These are phyloP conservation scores for Henckelia pumila DNA, from an alignment of 257 asterid genomes.

Conservation along the genomic window DNA sequence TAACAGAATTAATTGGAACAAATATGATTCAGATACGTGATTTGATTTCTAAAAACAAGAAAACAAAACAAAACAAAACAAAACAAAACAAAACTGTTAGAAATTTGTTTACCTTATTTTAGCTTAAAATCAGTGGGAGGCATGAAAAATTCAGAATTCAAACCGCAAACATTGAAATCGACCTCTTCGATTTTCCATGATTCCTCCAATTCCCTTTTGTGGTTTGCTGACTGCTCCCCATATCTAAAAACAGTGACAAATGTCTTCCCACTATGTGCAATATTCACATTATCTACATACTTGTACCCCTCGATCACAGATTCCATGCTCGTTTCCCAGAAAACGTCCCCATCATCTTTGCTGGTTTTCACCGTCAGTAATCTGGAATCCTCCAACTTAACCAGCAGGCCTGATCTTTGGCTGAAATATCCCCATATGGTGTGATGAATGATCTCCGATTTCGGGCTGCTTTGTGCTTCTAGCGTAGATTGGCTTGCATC, in stretches of 20 bases:
- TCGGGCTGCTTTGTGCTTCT: constrained; percentile 70
- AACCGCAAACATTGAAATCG: constrained; percentile 63
- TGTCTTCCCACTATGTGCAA: constrained; percentile 82
- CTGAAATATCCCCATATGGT: constrained; percentile 94
- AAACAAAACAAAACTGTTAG: not conserved
- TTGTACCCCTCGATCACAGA: constrained; percentile 75
- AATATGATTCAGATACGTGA: too few relatives aligned
- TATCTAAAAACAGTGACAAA: constrained; percentile 73
- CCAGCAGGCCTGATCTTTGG: constrained; percentile 87
- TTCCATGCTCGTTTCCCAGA: constrained; percentile 94
- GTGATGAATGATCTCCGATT: constrained; percentile 82
- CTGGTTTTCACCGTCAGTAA: constrained; percentile 70
- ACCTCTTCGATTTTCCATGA: constrained; percentile 88
- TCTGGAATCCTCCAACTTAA: constrained; percentile 82
- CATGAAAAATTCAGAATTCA: constrained; percentile 70
- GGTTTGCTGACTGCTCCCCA: constrained; percentile 87
- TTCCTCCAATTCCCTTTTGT: constrained; percentile 77
- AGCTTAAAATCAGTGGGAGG: constrained; percentile 61
- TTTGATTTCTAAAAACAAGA: too few relatives aligned
- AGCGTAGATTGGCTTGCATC: constrained; percentile 73
- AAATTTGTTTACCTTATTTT: constrained; percentile 8
- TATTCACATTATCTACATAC: constrained; percentile 78
- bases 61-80: too few relatives aligned
- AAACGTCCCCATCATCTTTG: constrained; percentile 77
- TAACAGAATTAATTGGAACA: too few relatives aligned